These are phyloP conservation scores for Xylariaceae sp. DNA, from an alignment of 2,329 filamentous ascomycete genomes.

Conservation along the genomic window DNA sequence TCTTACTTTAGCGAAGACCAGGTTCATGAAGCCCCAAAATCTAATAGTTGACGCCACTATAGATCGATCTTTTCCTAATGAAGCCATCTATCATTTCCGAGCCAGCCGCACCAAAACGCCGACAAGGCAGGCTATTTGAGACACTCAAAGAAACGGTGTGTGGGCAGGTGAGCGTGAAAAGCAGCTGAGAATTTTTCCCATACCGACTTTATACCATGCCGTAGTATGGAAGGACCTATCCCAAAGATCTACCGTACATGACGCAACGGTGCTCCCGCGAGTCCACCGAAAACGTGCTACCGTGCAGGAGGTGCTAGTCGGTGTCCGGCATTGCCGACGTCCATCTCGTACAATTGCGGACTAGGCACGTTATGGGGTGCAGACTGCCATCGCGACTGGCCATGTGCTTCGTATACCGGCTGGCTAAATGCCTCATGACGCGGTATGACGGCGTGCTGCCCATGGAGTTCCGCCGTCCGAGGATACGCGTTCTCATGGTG, in stretches of 20 bases:
- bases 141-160: no score
- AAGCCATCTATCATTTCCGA: not conserved
- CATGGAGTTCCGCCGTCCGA: conserved; percentile 17
- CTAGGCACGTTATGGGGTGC: not conserved
- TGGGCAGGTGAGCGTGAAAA: no score
- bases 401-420: not conserved
- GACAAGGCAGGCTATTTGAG: no score
- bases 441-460: conserved; percentile 14
- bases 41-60: not conserved
- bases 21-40: not conserved
- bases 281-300: not conserved
- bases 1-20: not conserved
- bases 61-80: not conserved
- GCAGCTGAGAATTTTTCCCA: no score
- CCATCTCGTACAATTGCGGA: conserved; percentile 26
- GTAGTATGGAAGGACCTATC: no score
- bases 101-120: not conserved
- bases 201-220: no score
- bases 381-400: not conserved
- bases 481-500: not conserved
- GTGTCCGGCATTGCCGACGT: conserved; percentile 14
- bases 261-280: not conserved
- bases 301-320: conserved; percentile 2
- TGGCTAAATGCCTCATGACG: conserved; percentile 21
- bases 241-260: not conserved